Conservation (phyloP, 2,329 filamentous ascomycete genomes). For the Ambrosiella xylebori region DNA sequence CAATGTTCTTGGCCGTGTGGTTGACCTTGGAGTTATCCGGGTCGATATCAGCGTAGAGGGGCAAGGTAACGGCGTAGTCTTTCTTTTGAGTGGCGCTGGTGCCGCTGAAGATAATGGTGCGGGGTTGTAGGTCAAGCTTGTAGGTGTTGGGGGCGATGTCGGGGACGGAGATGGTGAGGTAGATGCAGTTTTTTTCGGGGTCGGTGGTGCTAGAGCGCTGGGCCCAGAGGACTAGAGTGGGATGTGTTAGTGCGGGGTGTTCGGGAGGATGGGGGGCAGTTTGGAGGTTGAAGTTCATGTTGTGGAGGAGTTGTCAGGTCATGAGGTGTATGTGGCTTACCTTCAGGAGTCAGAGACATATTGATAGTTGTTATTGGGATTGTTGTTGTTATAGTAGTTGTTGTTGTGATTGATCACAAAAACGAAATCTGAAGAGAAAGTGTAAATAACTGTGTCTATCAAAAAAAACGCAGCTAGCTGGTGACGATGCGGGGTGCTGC, state of each 20-base stretch:
- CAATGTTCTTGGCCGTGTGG: conserved; percentile 75
- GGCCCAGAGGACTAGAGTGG: conserved; percentile 70
- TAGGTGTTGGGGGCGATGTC: conserved; percentile 63
- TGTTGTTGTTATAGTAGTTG: background rate
- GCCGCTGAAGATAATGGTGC: conserved; percentile 63
- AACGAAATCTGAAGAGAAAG: no score
- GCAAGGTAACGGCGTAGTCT: conserved; percentile 70
- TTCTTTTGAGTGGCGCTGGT: conserved; percentile 69
- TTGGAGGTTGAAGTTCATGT: background rate
- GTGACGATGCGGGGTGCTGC: conserved; percentile 11
- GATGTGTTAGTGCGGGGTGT: conserved; percentile 4
- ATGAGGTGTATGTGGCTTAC: conserved; percentile 18
- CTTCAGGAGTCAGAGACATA: conserved; percentile 21
- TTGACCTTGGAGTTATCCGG: conserved; percentile 65
- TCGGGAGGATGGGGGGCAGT: background rate
- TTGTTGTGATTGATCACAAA: no score
- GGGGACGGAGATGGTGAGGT: conserved; percentile 75
- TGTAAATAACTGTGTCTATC: background rate
- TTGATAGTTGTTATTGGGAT: background rate
- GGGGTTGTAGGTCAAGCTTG: conserved; percentile 69
- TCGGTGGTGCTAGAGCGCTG: conserved; percentile 79
- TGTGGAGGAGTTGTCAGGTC: background rate
- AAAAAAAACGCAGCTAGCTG: conserved; percentile 6
- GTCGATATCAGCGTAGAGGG: conserved; percentile 86
- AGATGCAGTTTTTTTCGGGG: conserved; percentile 80